phyloP scores from a whole-genome alignment of 164 flowering plant species.

The Chloranthus sessilifolius region DNA sequence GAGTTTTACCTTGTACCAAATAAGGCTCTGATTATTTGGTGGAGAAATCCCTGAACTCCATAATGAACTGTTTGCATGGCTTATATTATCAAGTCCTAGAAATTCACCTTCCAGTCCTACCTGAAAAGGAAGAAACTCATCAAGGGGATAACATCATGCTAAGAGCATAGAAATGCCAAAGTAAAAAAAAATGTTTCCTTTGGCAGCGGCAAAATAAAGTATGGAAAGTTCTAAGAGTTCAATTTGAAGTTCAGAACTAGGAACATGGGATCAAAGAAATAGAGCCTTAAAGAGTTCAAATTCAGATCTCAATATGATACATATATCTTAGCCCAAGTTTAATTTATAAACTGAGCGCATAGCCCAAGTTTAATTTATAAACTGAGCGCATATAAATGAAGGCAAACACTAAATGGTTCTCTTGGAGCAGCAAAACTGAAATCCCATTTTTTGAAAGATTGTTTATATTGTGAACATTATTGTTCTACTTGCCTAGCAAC shows the following conservation, averaged over 20 bases:
- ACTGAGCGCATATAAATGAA: no score
- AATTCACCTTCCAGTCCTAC: slow-evolving; percentile 52
- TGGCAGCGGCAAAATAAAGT: not conserved
- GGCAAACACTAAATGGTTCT: no score
- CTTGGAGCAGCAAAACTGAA: no score
- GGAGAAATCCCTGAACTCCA: slow-evolving; percentile 33
- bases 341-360: no score
- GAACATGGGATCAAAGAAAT: not conserved
- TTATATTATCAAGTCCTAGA: slow-evolving; percentile 35
- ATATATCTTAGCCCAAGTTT: no score
- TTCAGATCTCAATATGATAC: not conserved
- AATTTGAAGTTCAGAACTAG: not conserved
- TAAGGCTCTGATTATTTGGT: slow-evolving; percentile 41
- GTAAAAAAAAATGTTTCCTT: no score
- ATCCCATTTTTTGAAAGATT: no score
- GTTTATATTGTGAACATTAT: no score
- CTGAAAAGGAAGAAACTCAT: slow-evolving; percentile 19
- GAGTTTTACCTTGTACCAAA: slow-evolving; percentile 56
- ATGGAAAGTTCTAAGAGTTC: not conserved
- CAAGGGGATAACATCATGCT: not conserved
- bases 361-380: no score
- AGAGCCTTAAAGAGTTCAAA: not conserved
- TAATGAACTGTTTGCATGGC: slow-evolving; percentile 38
- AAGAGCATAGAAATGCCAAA: not conserved
- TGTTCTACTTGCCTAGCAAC: no score